Percentiles rank a stretch among this genome's conserved stretches.
These are phyloP conservation scores for Quercus alba DNA, from an alignment of 306 rosid genomes.

Conservation along the genomic window DNA sequence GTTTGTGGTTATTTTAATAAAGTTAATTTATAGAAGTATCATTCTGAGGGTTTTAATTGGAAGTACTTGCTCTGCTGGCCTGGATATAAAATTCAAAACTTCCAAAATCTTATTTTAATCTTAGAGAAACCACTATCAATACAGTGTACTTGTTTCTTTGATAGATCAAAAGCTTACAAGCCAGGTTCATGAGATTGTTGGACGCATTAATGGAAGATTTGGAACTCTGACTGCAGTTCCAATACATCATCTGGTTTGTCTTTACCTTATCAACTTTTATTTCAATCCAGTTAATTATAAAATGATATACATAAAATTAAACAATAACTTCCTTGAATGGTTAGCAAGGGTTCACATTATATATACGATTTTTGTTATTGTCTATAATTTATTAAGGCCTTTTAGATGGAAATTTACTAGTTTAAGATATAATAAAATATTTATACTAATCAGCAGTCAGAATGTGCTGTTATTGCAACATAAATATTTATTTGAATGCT, in stretches of 20 bases:
- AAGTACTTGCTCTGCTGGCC: background rate
- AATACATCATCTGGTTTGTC: slow-evolving; percentile 91
- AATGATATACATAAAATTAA: background rate
- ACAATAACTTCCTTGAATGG: background rate
- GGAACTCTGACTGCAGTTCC: slow-evolving; percentile 97
- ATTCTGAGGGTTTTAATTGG: background rate
- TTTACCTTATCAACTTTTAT: slow-evolving; percentile 15
- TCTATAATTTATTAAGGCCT: no score
- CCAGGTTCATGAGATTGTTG: slow-evolving; percentile 98
- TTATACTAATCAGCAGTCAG: no score
- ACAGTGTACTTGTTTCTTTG: slow-evolving; percentile 18
- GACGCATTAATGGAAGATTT: slow-evolving; percentile 96
- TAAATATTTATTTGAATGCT: no score
- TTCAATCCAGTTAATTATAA: background rate
- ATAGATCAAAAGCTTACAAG: slow-evolving; percentile 96
- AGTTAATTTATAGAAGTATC: background rate
- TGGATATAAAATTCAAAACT: background rate
- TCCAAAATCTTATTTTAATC: background rate
- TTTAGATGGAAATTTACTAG: no score
- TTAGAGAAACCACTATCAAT: background rate
- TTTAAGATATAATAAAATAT: no score
- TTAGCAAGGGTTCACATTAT: background rate
- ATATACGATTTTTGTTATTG: no score
- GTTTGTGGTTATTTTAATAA: background rate
- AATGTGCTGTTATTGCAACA: no score